Percentiles rank a stretch among this genome's conserved stretches.
phyloP scores from a whole-genome alignment of 2,329 filamentous ascomycete species.

The Aspergillus sergii region DNA sequence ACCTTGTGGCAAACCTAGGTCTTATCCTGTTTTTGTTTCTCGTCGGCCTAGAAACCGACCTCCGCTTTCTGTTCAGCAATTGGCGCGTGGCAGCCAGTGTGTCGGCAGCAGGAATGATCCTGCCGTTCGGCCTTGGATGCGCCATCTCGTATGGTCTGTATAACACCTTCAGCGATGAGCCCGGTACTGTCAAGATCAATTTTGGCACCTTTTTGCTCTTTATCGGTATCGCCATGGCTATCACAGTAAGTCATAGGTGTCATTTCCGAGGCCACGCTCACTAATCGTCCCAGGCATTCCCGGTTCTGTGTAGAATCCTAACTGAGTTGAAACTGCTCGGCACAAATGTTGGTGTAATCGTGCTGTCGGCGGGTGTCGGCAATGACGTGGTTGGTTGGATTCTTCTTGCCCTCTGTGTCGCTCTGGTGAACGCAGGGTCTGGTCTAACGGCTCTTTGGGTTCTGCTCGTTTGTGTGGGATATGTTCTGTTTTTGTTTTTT shows the following conservation, averaged over 20 bases:
- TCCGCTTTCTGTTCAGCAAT: conserved; percentile 75
- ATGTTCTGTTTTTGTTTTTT: conserved; percentile 73
- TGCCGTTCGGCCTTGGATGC: conserved; percentile 81
- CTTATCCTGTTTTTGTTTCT: conserved; percentile 84
- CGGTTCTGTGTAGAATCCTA: conserved; percentile 89
- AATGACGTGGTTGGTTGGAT: conserved; percentile 95
- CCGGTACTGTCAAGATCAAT: conserved; percentile 57
- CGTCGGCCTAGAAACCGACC: conserved; percentile 83
- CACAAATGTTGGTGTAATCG: conserved; percentile 83
- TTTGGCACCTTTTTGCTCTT: conserved; percentile 73
- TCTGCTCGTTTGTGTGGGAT: conserved; percentile 73
- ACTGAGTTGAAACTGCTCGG: conserved; percentile 84
- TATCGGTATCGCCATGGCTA: conserved; percentile 89
- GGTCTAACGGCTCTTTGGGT: conserved; percentile 86
- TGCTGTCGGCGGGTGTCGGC: conserved; percentile 85
- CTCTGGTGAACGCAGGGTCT: conserved; percentile 82
- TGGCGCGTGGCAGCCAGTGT: conserved; percentile 80
- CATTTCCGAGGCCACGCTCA: not conserved
- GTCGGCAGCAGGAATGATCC: conserved; percentile 73
- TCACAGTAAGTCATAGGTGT: conserved; percentile 62
- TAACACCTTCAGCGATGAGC: conserved; percentile 66
- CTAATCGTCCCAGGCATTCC: conserved; percentile 62
- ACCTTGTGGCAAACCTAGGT: conserved; percentile 78
- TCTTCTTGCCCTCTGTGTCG: conserved; percentile 87
- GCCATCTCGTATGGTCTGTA: conserved; percentile 82